These are phyloP conservation scores for Clavulina sp. DNA, from an alignment of 768 basidiomycete genomes.

Conservation along the genomic window DNA sequence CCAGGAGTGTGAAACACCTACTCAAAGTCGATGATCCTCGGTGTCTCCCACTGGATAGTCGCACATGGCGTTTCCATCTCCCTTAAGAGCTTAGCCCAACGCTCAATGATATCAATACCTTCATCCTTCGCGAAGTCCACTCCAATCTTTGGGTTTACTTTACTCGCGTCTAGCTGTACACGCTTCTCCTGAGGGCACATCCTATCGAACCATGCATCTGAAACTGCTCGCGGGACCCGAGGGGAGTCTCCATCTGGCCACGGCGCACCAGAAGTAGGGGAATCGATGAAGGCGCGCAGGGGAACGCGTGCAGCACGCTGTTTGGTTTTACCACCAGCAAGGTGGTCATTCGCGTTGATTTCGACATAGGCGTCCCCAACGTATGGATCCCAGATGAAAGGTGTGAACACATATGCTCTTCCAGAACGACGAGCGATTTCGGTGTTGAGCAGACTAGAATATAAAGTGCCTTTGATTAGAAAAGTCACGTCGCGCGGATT, in stretches of 20 bases:
- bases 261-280: constrained; percentile 3
- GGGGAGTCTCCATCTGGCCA: constrained; percentile 22
- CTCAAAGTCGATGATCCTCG: constrained; percentile 37
- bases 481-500: background rate
- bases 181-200: constrained; percentile 27
- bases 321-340: background rate
- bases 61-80: background rate
- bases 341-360: background rate
- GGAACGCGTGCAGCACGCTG: constrained; percentile 5
- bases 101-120: background rate
- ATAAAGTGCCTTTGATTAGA: too few relatives aligned
- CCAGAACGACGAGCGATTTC: background rate
- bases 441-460: background rate
- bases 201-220: constrained; percentile 26
- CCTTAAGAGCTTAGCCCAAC: background rate
- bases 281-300: constrained; percentile 6
- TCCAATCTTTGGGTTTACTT: constrained; percentile 18
- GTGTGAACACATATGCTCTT: constrained; percentile 5
- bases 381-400: constrained; percentile 5
- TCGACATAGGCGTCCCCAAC: background rate
- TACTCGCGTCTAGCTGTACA: constrained; percentile 14
- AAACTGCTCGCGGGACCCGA: constrained; percentile 34
- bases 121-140: constrained; percentile 8
- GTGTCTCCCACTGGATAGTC: background rate
- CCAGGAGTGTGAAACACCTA: constrained; percentile 17